Evolutionary conservation across 306 rosid genomes (phyloP).

Genomic region (Castanea mollissima): DNA sequence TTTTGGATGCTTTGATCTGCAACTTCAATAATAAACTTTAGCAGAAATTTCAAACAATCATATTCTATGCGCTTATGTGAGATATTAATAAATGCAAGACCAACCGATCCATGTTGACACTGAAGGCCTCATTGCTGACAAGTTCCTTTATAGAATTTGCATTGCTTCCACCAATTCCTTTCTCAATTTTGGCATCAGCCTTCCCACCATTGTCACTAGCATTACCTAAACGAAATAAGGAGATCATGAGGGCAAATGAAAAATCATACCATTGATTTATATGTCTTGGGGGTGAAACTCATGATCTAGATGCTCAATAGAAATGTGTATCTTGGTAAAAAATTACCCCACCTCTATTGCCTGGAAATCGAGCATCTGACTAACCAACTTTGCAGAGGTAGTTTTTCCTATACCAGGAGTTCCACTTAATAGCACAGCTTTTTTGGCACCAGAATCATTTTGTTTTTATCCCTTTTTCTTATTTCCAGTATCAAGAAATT

Average conservation of each 20-base stretch:
- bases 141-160: conserved; percentile 87
- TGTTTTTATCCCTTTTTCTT: conserved; percentile 55
- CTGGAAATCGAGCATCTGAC: conserved; percentile 86
- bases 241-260: conserved; percentile 9
- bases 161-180: conserved; percentile 91
- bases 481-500: conserved; percentile 64
- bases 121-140: conserved; percentile 61
- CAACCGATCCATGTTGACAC: conserved; percentile 54
- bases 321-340: conserved; percentile 7
- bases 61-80: conserved; percentile 9
- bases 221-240: conserved; percentile 60
- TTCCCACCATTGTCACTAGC: conserved; percentile 98
- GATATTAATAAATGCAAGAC: conserved; percentile 35
- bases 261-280: background rate
- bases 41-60: conserved; percentile 15
- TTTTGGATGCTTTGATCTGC: conserved; percentile 70
- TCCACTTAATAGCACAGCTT: conserved; percentile 86
- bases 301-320: background rate
- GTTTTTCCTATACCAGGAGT: conserved; percentile 99
- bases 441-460: conserved; percentile 63
- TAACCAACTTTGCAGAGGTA: conserved; percentile 87
- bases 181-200: conserved; percentile 87
- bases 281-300: background rate
- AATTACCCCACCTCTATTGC: conserved; percentile 67
- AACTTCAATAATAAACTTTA: conserved; percentile 25